These are phyloP conservation scores for Asterionellopsis glacialis DNA, from an alignment of 108 stramenopile species.

Conservation along the genomic window DNA sequence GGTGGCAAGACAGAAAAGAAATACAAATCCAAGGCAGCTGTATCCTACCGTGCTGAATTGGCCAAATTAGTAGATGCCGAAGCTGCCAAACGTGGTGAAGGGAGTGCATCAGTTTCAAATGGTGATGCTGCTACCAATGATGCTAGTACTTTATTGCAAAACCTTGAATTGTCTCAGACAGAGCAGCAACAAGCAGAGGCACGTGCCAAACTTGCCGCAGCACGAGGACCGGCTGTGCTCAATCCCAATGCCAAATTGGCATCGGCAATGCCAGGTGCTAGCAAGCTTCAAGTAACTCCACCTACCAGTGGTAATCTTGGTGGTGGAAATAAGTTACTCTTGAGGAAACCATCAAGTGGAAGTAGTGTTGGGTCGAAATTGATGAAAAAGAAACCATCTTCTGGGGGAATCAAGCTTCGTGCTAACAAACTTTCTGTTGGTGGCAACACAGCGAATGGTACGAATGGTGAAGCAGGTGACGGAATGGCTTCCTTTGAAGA, in stretches of 20 bases:
- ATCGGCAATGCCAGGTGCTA: constrained; percentile 51
- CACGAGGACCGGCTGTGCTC: constrained; percentile 29
- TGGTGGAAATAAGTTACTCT: constrained; percentile 21
- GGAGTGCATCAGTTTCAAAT: neutral
- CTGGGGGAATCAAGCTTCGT: constrained; percentile 44
- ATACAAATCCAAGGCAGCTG: constrained; percentile 78
- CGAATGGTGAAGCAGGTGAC: constrained; percentile 22
- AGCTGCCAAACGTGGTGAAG: constrained; percentile 61
- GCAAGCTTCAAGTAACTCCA: constrained; percentile 57
- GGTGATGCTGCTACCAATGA: constrained; percentile 6
- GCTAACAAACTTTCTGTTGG: constrained; percentile 56
- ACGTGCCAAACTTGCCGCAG: constrained; percentile 31
- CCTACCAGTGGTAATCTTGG: constrained; percentile 42
- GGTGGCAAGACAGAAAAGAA: constrained; percentile 80
- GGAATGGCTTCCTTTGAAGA: constrained; percentile 39
- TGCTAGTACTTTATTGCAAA: constrained; percentile 35
- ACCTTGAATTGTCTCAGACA: constrained; percentile 48
- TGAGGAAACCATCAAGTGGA: constrained; percentile 60
- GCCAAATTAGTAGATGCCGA: constrained; percentile 57
- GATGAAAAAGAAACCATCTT: constrained; percentile 60
- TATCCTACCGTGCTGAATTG: constrained; percentile 67
- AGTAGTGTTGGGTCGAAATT: constrained; percentile 34
- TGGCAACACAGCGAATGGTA: neutral
- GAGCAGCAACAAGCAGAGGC: constrained; percentile 49
- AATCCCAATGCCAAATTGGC: constrained; percentile 67